Evolutionary conservation across 352 stramenopile species (phyloP), one percentile per base, ranked within the genome.

Genomic region (Globisporangium okanoganense): DNA sequence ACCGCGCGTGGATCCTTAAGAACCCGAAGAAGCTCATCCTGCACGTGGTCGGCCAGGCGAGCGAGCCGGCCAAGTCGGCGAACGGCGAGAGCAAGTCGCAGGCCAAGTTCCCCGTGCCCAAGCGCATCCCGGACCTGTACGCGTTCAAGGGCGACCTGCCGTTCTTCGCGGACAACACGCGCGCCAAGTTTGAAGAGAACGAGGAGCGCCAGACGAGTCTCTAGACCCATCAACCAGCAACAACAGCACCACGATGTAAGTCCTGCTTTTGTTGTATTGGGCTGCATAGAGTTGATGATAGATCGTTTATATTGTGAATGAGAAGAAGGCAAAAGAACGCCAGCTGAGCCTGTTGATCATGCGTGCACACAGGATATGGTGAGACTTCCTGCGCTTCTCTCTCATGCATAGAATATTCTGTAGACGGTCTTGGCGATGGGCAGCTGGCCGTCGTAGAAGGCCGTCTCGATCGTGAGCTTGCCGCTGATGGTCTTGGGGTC

Each of bases 391-490:
- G 20, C 13, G 16, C 16, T 31, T n/a, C 8, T 18, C 27, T 59
- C 51, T 75, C 79, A 95, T 58, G 94, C 87, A 74, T 98, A 97
- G 72, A 88, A 97, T 76, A 98, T 93, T 82, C 92, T 88, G 64
- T 97, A 96, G 62, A 96, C 79, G 29, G 87, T 97, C 79, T 96
- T 97, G 64, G 85, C 85, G 64, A 97, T 94, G 27, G 90, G 68
- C 33, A 73, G 66, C 48, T 95, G 73, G 33, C 83, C 94, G 68
- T 98, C 93, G 71, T 97, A 98, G 68, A 99, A 98, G n/a, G 76
- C 88, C 8, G 94, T 98, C 65, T 98, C 95, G 49, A 98, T 98
- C 41, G 87, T 96, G 38, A 98, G 78, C 54, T 98, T 94, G 13
- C 93, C 95, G 44, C 82, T 95, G 58, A 97, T 92, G 20, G 80